Percentiles rank a stretch among this genome's conserved stretches.
phyloP scores from a whole-genome alignment of 1,284 basidiomycete genomes.

The Ustilago hordei region DNA sequence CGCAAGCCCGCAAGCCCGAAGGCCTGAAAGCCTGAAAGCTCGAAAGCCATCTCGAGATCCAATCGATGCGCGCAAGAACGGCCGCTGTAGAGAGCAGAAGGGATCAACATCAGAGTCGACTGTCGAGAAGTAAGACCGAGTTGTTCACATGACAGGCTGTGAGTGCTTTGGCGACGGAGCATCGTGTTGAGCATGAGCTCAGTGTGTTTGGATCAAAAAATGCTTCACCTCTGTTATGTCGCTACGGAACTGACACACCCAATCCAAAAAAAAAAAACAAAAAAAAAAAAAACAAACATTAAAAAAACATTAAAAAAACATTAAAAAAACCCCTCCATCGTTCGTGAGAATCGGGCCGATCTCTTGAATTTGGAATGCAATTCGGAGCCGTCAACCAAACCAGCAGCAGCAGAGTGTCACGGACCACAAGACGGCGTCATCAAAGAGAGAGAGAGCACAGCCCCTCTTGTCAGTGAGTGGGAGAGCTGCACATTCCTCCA shows the following conservation, averaged over 20 bases:
- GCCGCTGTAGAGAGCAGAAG: too few relatives aligned
- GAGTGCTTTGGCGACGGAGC: too few relatives aligned
- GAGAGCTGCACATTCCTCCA: constrained; percentile 9
- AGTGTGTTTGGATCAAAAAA: too few relatives aligned
- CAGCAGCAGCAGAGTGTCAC: background rate
- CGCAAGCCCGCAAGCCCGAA: background rate
- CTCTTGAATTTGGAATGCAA: background rate
- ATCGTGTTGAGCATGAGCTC: too few relatives aligned
- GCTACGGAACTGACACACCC: background rate
- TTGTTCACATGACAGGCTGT: too few relatives aligned
- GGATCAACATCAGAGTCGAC: too few relatives aligned
- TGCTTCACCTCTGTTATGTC: background rate
- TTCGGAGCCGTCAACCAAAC: background rate
- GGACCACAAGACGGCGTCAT: constrained; percentile 2
- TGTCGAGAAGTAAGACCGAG: too few relatives aligned
- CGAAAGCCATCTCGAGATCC: too few relatives aligned
- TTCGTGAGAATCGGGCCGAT: background rate
- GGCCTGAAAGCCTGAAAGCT: too few relatives aligned
- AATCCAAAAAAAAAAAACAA: background rate
- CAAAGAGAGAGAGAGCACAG: constrained; percentile 18
- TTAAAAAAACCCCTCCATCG: background rate
- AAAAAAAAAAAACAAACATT: background rate
- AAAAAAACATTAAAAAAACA: background rate
- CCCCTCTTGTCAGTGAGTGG: background rate
- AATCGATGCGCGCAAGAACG: too few relatives aligned